phyloP scores from a whole-genome alignment of 345 rosid genomes.

The Eucalyptus caleyi region DNA sequence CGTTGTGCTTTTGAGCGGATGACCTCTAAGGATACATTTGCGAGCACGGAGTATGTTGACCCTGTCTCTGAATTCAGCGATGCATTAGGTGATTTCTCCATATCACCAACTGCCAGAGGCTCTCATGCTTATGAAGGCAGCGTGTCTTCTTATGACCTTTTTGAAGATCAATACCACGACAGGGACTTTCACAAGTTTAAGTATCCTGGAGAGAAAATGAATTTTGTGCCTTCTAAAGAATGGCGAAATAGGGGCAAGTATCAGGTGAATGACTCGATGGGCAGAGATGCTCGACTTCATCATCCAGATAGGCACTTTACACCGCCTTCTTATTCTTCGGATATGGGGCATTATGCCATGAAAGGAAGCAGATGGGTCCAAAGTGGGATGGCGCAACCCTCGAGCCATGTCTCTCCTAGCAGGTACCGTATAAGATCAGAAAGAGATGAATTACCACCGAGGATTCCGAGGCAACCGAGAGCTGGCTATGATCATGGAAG shows the following conservation, averaged over 20 bases:
- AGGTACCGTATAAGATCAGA: constrained; percentile 27
- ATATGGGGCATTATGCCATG: constrained; percentile 6
- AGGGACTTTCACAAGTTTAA: constrained; percentile 5
- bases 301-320: constrained; percentile 12
- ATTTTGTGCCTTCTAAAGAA: constrained; percentile 18
- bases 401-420: constrained; percentile 11
- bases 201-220: constrained; percentile 5
- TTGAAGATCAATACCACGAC: constrained; percentile 36
- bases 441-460: constrained; percentile 21
- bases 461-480: constrained; percentile 16
- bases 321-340: constrained; percentile 2
- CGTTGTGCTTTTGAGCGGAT: not conserved
- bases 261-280: not conserved
- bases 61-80: constrained; percentile 33
- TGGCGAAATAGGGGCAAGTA: constrained; percentile 16
- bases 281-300: constrained; percentile 1
- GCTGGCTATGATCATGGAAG: constrained; percentile 29
- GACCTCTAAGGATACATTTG: constrained; percentile 18
- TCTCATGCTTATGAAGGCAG: constrained; percentile 59
- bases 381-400: constrained; percentile 20
- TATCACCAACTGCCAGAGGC: constrained; percentile 35
- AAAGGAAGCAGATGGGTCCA: constrained; percentile 10
- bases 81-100: constrained; percentile 7
- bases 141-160: constrained; percentile 57
- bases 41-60: constrained; percentile 12